Percentiles rank a stretch among this genome's conserved stretches.
Conservation (phyloP, 2,329 filamentous ascomycete genomes). For the Lecanicillium sp. region DNA sequence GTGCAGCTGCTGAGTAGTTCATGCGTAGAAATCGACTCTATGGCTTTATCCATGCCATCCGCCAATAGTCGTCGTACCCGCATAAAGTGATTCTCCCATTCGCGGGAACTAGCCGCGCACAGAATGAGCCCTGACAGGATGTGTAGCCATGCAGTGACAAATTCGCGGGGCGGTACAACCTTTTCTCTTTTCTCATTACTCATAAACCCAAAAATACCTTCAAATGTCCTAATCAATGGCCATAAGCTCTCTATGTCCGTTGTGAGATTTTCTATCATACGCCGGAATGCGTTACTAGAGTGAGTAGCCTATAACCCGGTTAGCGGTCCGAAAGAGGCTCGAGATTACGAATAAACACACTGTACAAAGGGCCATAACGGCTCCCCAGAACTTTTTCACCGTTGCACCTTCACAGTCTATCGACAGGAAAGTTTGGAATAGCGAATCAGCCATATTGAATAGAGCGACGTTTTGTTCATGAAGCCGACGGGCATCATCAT, state of each 20-base stretch:
- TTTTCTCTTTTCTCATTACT: slow-evolving; percentile 18
- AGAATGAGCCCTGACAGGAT: slow-evolving; percentile 29
- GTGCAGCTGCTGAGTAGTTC: slow-evolving; percentile 27
- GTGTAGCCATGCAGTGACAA: slow-evolving; percentile 34
- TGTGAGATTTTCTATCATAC: slow-evolving; percentile 10
- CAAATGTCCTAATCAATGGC: slow-evolving; percentile 19
- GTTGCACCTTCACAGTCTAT: slow-evolving; percentile 26
- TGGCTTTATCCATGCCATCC: slow-evolving; percentile 27
- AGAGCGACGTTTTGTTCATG: slow-evolving; percentile 29
- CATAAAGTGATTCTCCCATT: slow-evolving; percentile 21
- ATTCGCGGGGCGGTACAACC: slow-evolving; percentile 25
- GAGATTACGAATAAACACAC: neutral
- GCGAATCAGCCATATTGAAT: slow-evolving; percentile 29
- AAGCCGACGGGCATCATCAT: slow-evolving; percentile 14
- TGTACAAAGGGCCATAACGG: slow-evolving; percentile 16
- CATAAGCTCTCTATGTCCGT: slow-evolving; percentile 15
- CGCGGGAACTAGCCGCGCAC: slow-evolving; percentile 12
- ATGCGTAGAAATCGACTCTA: slow-evolving; percentile 22
- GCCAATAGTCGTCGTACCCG: slow-evolving; percentile 22
- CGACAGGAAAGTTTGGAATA: slow-evolving; percentile 37
- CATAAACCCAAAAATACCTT: slow-evolving; percentile 20
- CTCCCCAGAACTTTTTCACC: slow-evolving; percentile 35
- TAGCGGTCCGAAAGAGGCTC: too few relatives aligned
- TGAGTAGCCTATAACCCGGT: too few relatives aligned
- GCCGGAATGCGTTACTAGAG: slow-evolving; percentile 7